Evolutionary conservation across 2,329 filamentous ascomycete genomes (phyloP).

Genomic region (Ophiostoma pallidulum): DNA sequence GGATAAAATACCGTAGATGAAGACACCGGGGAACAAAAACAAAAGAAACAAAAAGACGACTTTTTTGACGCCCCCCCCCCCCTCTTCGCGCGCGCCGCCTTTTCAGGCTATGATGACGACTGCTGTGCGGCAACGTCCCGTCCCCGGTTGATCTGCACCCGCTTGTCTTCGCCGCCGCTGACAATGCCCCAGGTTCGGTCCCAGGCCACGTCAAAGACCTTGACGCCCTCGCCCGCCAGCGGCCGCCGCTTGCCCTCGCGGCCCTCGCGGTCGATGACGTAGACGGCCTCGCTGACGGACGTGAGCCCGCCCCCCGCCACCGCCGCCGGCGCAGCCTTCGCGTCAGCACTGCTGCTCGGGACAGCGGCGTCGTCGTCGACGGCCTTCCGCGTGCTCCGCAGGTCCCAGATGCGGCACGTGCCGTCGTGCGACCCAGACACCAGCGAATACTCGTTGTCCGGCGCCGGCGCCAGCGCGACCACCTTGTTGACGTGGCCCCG

Average conservation of each 20-base stretch:
- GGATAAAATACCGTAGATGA: too few relatives aligned
- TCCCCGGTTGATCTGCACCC: constrained; percentile 79
- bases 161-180: constrained; percentile 86
- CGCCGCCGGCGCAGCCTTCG: constrained; percentile 48
- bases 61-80: neutral
- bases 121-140: constrained; percentile 35
- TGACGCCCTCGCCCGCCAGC: constrained; percentile 70
- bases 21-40: neutral
- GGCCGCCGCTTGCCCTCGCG: constrained; percentile 52
- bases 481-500: constrained; percentile 77
- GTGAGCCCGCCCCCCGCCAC: constrained; percentile 27
- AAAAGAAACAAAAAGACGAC: constrained; percentile 2
- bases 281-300: constrained; percentile 60
- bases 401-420: constrained; percentile 88
- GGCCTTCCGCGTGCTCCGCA: constrained; percentile 57
- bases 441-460: constrained; percentile 67
- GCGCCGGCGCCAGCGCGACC: constrained; percentile 38
- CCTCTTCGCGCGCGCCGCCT: too few relatives aligned
- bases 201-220: constrained; percentile 86
- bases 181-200: constrained; percentile 80
- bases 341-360: constrained; percentile 22
- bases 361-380: constrained; percentile 21
- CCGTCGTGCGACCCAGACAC: constrained; percentile 88
- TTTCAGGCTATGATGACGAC: neutral
- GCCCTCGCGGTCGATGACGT: constrained; percentile 63